phyloP scores from a whole-genome alignment of 129 eudicot genomes.

The Gnaphalium uliginosum region DNA sequence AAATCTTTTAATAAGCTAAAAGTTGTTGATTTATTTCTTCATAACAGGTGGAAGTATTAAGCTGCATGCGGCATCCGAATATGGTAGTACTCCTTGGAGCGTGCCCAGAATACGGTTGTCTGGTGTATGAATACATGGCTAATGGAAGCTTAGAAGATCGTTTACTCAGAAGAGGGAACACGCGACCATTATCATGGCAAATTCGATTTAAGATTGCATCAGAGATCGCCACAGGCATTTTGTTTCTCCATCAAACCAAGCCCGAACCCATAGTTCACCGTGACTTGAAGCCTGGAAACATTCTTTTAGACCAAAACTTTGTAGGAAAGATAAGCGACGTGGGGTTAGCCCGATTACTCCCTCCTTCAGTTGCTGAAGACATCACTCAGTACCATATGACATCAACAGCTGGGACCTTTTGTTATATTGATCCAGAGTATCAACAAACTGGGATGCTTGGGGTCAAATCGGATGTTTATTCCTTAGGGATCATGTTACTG shows the following conservation, averaged over 20 bases:
- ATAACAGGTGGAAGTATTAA: slow-evolving; percentile 60
- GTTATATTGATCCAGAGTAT: slow-evolving; percentile 63
- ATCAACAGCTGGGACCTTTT: slow-evolving; percentile 62
- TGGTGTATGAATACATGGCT: slow-evolving; percentile 64
- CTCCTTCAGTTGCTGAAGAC: slow-evolving; percentile 42
- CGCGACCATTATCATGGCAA: slow-evolving; percentile 56
- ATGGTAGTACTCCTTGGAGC: slow-evolving; percentile 74
- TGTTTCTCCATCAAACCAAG: slow-evolving; percentile 68
- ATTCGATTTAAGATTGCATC: slow-evolving; percentile 61
- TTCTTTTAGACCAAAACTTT: slow-evolving; percentile 52
- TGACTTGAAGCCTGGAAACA: slow-evolving; percentile 67
- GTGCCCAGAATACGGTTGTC: slow-evolving; percentile 64
- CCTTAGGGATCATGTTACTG: slow-evolving; percentile 57
- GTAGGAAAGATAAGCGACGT: slow-evolving; percentile 65
- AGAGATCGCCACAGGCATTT: slow-evolving; percentile 61
- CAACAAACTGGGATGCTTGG: slow-evolving; percentile 65
- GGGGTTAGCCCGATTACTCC: slow-evolving; percentile 63
- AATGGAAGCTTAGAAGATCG: slow-evolving; percentile 73
- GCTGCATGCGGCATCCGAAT: slow-evolving; percentile 72
- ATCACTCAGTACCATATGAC: slow-evolving; percentile 55
- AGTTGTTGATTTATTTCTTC: neutral
- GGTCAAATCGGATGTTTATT: slow-evolving; percentile 55
- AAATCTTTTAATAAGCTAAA: too few species aligned
- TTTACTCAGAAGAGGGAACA: slow-evolving; percentile 45
- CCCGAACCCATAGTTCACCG: slow-evolving; percentile 77